Evolutionary conservation across 2,329 filamentous ascomycete species (phyloP).

Genomic region (Nothophoma quercina): DNA sequence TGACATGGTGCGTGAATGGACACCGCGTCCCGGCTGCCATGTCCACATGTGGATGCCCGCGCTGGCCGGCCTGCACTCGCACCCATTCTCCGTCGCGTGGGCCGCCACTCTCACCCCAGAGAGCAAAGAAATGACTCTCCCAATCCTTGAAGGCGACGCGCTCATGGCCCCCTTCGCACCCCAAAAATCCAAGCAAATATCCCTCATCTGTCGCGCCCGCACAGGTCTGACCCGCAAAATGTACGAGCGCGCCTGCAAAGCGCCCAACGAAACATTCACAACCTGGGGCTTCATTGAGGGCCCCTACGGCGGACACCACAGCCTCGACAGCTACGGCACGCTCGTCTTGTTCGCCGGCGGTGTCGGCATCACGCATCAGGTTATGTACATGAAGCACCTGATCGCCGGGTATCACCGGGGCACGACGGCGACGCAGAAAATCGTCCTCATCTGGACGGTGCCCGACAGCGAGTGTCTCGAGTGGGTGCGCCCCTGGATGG

Average conservation of each 20-base stretch:
- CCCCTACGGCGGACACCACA: conserved; percentile 76
- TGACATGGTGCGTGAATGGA: conserved; percentile 62
- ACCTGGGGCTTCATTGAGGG: conserved; percentile 76
- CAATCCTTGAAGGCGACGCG: conserved; percentile 42
- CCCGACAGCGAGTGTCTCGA: conserved; percentile 72
- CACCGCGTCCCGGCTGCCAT: conserved; percentile 64
- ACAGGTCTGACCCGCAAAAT: conserved; percentile 77
- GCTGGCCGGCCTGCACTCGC: conserved; percentile 52
- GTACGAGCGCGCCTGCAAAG: conserved; percentile 71
- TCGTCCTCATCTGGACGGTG: conserved; percentile 80
- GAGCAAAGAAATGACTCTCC: conserved; percentile 45
- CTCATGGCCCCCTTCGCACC: conserved; percentile 27
- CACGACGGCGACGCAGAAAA: conserved; percentile 73
- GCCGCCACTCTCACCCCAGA: conserved; percentile 44
- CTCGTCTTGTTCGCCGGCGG: conserved; percentile 81
- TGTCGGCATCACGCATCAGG: conserved; percentile 81
- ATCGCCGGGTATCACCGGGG: conserved; percentile 72
- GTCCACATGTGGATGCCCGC: conserved; percentile 67
- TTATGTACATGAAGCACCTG: conserved; percentile 77
- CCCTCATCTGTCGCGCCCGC: conserved; percentile 75
- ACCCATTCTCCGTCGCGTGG: conserved; percentile 62
- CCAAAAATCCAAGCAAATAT: conserved; percentile 60
- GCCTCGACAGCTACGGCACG: conserved; percentile 77
- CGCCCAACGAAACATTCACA: conserved; percentile 65
- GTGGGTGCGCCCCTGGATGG: conserved; percentile 73